Conservation (phyloP, 495 filamentous ascomycete species). For the Neurospora sp. region DNA sequence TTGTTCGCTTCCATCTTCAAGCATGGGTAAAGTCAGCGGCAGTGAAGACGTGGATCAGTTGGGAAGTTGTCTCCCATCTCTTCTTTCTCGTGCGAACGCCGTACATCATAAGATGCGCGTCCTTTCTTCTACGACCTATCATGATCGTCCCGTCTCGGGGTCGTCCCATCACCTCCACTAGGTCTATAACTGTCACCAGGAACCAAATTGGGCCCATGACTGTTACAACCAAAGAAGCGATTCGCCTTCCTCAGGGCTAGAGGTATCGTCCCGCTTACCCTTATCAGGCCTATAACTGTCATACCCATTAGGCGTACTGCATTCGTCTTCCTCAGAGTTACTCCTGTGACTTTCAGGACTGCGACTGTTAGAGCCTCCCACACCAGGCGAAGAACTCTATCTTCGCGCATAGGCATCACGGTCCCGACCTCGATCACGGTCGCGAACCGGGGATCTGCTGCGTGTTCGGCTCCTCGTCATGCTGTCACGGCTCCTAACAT, state of each 20-base stretch:
- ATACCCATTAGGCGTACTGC: background rate
- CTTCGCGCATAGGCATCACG: conserved; percentile 29
- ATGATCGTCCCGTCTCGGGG: background rate
- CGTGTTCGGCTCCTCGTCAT: conserved; percentile 33
- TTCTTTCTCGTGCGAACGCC: background rate
- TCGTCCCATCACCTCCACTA: background rate
- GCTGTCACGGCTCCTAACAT: conserved; percentile 35
- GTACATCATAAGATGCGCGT: background rate
- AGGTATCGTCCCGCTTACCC: background rate
- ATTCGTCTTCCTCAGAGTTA: background rate
- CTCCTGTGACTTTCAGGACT: background rate
- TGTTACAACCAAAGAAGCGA: background rate
- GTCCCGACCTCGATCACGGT: conserved; percentile 33
- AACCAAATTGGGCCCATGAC: background rate
- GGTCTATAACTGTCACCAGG: background rate
- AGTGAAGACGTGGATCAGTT: too few species aligned
- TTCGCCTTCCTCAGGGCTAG: background rate
- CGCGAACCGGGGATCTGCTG: conserved; percentile 37
- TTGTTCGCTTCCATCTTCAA: background rate
- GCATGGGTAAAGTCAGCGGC: too few species aligned
- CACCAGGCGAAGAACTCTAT: conserved; percentile 14
- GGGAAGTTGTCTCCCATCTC: too few species aligned
- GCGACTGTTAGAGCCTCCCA: background rate
- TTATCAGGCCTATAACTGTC: background rate
- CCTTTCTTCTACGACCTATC: background rate